Percentiles rank a stretch among this genome's conserved stretches.
Conservation (phyloP, 2,329 filamentous ascomycete species). For the Ceratocystis alfenasii region DNA sequence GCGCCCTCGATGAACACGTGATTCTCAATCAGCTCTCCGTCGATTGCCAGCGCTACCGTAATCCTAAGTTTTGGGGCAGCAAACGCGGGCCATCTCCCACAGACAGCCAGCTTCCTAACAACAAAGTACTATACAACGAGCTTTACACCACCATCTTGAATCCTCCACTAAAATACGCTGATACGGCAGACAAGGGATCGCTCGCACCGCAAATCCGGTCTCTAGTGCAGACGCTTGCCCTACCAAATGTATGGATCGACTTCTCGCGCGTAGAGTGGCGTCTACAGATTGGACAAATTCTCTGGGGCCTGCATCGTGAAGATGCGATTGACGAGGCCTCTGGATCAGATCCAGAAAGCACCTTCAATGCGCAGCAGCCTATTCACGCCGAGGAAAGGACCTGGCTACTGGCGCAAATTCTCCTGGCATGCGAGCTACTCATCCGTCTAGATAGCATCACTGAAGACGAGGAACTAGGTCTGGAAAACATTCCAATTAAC, state of each 20-base stretch:
- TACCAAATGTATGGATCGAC: slow-evolving; percentile 60
- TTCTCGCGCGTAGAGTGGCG: slow-evolving; percentile 65
- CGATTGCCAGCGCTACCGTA: slow-evolving; percentile 44
- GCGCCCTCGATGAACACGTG: slow-evolving; percentile 44
- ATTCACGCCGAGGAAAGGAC: slow-evolving; percentile 46
- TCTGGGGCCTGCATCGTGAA: slow-evolving; percentile 49
- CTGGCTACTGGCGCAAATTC: slow-evolving; percentile 54
- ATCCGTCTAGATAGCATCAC: slow-evolving; percentile 52
- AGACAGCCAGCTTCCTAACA: slow-evolving; percentile 1
- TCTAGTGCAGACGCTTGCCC: slow-evolving; percentile 51
- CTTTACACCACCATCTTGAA: slow-evolving; percentile 49
- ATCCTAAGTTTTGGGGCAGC: slow-evolving; percentile 38
- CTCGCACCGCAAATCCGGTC: slow-evolving; percentile 59
- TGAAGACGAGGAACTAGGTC: slow-evolving; percentile 45
- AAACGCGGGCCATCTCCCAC: slow-evolving; percentile 29
- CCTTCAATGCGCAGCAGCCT: slow-evolving; percentile 34
- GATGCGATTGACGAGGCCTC: slow-evolving; percentile 34
- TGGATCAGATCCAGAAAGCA: slow-evolving; percentile 36
- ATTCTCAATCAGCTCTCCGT: slow-evolving; percentile 48
- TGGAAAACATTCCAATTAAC: slow-evolving; percentile 40
- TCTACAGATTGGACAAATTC: slow-evolving; percentile 57
- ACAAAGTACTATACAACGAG: slow-evolving; percentile 46
- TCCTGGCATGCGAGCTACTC: slow-evolving; percentile 54
- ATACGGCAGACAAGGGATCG: slow-evolving; percentile 47
- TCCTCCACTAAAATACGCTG: slow-evolving; percentile 44